Evolutionary conservation across 2,329 filamentous ascomycete genomes (phyloP), one percentile per base, ranked within the genome.

Genomic region (Colletotrichum sp.): DNA sequence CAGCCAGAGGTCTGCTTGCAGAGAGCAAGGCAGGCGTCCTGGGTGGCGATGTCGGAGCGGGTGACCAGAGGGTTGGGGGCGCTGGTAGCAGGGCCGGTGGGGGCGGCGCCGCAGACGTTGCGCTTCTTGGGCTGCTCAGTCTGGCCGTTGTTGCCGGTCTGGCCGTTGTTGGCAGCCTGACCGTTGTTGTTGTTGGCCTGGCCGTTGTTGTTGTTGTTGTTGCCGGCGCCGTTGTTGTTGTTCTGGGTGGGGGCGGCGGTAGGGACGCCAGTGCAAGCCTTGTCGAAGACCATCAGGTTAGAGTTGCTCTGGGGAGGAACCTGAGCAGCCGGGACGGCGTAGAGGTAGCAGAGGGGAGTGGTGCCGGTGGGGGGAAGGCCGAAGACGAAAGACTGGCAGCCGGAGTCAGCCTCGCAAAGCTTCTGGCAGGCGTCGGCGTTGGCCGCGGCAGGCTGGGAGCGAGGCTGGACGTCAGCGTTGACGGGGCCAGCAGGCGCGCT

Each of bases 1-100:
- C 78, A 79, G 9, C 81, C 80, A 6, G 66, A 43, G 48, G 59
- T 77, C 55, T 73, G 32, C 66, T 67, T 70, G 74, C 71, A 77
- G 30, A 77, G 71, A 32, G 59, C 60, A 12, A 77, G 61, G 71
- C 74, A 77, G 65, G 43, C 59, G 6, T 57, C 66, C 67, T 73
- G 74, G 60, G 71, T 71, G n/a, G 71, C 59, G 57, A 71, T 57
- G 59, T 69, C 71, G 52, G 61, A 9, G 18, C 63, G 59, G 28
- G 43, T 74, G 32, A 67, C 34, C 10, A 74, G 66, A 24, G 74
- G 74, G 18, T 61, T 66, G 16, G 65, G 71, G 16, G 24, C 26
- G 55, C 26, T 74, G 60, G 64, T 67, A 30, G 61, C 48, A 13
- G 74, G 66, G 52, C 71, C 74, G n/a, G 71, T 34, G n/a, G 74